Evolutionary conservation across 148 eudicot species (phyloP).

Genomic region (Nyssa sinensis): DNA sequence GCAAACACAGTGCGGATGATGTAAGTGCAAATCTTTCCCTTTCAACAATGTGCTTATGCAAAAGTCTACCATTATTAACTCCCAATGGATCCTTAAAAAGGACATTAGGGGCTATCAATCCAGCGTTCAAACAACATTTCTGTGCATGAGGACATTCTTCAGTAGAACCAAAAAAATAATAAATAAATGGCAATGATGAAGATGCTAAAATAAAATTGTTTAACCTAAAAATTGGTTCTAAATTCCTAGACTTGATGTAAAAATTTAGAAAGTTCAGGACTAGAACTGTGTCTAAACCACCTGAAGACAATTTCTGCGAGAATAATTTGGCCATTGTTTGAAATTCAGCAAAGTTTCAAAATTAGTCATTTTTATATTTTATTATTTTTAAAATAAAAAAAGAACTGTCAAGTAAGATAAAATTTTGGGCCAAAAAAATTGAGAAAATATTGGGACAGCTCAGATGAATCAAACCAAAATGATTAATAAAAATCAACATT

Average conservation of each 20-base stretch:
- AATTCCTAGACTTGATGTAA: background rate
- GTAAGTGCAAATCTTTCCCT: background rate
- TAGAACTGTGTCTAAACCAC: too few species aligned
- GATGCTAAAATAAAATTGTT: background rate
- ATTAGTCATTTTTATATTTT: too few species aligned
- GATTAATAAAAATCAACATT: background rate
- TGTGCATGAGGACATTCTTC: background rate
- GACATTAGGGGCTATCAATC: conserved; percentile 3
- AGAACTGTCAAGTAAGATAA: too few species aligned
- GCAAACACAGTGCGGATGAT: conserved; percentile 16
- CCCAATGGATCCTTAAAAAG: background rate
- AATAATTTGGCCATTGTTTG: too few species aligned
- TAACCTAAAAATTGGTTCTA: background rate
- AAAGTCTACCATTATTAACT: conserved; percentile 12
- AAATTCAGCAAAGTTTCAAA: too few species aligned
- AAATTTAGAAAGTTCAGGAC: background rate
- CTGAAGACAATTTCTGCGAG: background rate
- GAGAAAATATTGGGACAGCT: background rate
- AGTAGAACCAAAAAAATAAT: background rate
- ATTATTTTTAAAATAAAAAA: too few species aligned
- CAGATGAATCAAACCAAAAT: background rate
- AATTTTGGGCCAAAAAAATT: too few species aligned
- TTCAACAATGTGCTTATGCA: conserved; percentile 22
- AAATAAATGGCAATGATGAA: background rate
- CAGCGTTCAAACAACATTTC: background rate